These are phyloP conservation scores for Cenococcum geophilum DNA, from an alignment of 495 filamentous ascomycete species.

Conservation along the genomic window DNA sequence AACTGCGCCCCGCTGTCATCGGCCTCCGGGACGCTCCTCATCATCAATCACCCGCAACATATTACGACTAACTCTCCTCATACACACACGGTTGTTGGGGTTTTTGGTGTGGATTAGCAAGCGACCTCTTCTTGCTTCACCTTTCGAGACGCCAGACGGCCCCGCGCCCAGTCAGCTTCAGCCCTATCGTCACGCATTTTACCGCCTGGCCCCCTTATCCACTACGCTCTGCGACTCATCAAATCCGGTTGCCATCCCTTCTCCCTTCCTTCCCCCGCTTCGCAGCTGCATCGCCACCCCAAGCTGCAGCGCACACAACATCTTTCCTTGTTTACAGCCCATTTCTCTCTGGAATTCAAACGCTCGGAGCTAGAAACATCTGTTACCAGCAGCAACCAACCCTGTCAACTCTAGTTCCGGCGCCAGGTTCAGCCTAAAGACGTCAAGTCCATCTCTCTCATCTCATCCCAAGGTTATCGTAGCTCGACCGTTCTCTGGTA, in stretches of 20 bases:
- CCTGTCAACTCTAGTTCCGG: background rate
- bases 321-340: too few species aligned
- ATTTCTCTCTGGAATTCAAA: too few species aligned
- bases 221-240: background rate
- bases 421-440: conserved; percentile 9
- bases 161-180: background rate
- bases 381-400: too few species aligned
- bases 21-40: background rate
- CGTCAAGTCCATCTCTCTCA: conserved; percentile 25
- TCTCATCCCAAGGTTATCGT: conserved; percentile 24
- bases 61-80: background rate
- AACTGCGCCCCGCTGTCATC: background rate
- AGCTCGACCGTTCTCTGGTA: conserved; percentile 30
- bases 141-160: background rate
- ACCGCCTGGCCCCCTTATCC: background rate
- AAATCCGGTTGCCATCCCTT: background rate
- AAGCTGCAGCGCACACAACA: too few species aligned
- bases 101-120: background rate
- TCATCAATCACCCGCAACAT: background rate
- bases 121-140: background rate
- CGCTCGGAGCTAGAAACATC: too few species aligned
- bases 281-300: conserved; percentile 7
- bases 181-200: background rate
- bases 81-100: background rate
- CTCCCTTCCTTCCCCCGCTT: conserved; percentile 7